Percentiles rank a stretch among this genome's conserved stretches.
Evolutionary conservation across 1,284 basidiomycete genomes (phyloP).

Genomic region (Tilletia horrida): DNA sequence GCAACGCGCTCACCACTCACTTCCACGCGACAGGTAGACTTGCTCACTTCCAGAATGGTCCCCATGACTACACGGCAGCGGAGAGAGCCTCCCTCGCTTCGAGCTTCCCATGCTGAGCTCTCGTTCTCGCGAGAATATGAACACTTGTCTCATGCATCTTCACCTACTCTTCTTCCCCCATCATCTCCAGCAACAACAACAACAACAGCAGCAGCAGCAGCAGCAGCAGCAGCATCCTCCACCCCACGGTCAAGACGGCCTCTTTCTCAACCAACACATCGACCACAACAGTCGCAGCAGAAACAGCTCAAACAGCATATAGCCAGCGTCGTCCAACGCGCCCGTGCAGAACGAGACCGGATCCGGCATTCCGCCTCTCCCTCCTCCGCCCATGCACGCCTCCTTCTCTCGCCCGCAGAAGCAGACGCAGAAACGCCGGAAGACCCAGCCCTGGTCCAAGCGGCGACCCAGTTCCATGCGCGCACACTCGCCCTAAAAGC

Average conservation of each 20-base stretch:
- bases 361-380: slow-evolving; percentile 17
- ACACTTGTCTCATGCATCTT: not conserved
- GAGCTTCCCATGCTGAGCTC: not conserved
- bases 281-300: not conserved
- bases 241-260: not conserved
- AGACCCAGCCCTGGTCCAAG: too few species aligned
- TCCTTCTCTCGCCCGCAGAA: slow-evolving; percentile 26
- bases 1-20: too few species aligned
- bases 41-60: too few species aligned
- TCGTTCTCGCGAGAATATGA: not conserved
- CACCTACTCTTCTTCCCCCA: too few species aligned
- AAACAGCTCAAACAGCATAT: not conserved
- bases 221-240: not conserved
- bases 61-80: not conserved
- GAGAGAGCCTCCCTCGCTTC: not conserved
- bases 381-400: too few species aligned
- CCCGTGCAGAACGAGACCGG: slow-evolving; percentile 26
- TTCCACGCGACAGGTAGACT: too few species aligned
- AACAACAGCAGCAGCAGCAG: not conserved
- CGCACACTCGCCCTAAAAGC: slow-evolving; percentile 24
- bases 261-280: not conserved
- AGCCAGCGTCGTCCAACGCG: slow-evolving; percentile 28
- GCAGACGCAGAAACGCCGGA: not conserved
- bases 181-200: too few species aligned
- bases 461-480: slow-evolving; percentile 10